These are phyloP conservation scores for Bipolaris victoriae DNA, from an alignment of 2,329 filamentous ascomycete species.

Conservation along the genomic window DNA sequence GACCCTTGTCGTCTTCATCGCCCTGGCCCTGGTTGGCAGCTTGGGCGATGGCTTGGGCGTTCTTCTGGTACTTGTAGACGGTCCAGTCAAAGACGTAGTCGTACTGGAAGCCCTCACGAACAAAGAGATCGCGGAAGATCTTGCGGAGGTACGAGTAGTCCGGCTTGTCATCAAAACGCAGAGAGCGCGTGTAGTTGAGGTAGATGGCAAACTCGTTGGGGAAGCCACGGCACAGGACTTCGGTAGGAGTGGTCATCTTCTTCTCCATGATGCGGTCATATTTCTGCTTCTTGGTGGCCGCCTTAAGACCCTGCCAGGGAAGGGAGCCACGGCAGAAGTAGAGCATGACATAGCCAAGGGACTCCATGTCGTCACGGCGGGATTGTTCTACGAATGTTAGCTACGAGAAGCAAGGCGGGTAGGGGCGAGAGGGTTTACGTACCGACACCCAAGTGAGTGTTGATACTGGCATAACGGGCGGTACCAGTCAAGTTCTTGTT, in stretches of 20 bases:
- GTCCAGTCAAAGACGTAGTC: constrained; percentile 99
- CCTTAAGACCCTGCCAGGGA: constrained; percentile 98
- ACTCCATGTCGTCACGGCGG: constrained; percentile 99
- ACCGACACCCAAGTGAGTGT: constrained; percentile 95
- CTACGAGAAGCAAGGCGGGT: background rate
- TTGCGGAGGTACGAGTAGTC: constrained; percentile 99
- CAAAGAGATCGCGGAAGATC: constrained; percentile 99
- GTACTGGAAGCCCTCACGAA: constrained; percentile 99
- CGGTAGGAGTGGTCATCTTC: constrained; percentile 99
- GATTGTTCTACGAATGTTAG: constrained; percentile 75
- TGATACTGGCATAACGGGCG: constrained; percentile 97
- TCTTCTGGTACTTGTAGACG: constrained; percentile 99
- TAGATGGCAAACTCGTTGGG: constrained; percentile 99
- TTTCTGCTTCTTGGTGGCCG: constrained; percentile 99
- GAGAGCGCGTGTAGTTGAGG: constrained; percentile 97
- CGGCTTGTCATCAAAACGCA: constrained; percentile 99
- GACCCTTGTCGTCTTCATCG: constrained; percentile 78
- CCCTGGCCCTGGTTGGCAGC: constrained; percentile 70
- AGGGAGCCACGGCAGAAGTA: constrained; percentile 99
- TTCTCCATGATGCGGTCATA: constrained; percentile 99
- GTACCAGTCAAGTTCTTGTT: constrained; percentile 99
- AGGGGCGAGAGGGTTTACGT: constrained; percentile 44
- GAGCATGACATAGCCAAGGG: constrained; percentile 97
- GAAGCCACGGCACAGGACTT: constrained; percentile 98
- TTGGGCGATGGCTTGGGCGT: constrained; percentile 90